These are phyloP conservation scores for Pleurozium schreberi DNA, from an alignment of 225 moss, liverwort and hornwort genomes.

Conservation along the genomic window DNA sequence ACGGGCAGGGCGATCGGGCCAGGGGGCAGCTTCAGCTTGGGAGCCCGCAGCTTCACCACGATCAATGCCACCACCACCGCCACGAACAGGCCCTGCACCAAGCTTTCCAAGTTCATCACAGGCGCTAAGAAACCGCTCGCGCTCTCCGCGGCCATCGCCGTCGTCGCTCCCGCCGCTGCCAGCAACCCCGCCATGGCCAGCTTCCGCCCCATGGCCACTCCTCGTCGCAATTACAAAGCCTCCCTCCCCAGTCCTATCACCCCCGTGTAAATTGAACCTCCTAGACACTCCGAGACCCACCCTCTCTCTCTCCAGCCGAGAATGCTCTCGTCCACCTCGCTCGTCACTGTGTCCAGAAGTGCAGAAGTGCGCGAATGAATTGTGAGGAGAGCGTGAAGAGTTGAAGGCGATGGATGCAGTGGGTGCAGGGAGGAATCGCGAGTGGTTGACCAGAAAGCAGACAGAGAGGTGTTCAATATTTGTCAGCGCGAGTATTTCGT, in stretches of 20 bases:
- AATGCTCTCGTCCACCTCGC: background rate
- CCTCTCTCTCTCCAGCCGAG: background rate
- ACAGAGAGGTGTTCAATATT: background rate
- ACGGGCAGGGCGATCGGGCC: constrained; percentile 38
- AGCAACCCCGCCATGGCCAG: constrained; percentile 5
- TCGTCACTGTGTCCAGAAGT: background rate
- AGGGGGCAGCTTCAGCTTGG: constrained; percentile 50
- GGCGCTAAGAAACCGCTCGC: background rate
- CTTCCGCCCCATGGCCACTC: constrained; percentile 13
- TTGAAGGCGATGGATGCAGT: background rate
- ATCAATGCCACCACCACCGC: constrained; percentile 28
- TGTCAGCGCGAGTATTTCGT: background rate
- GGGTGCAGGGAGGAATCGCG: background rate
- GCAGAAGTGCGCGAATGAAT: background rate
- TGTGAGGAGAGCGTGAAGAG: background rate
- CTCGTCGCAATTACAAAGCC: background rate
- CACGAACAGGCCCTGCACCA: constrained; percentile 28
- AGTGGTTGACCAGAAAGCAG: background rate
- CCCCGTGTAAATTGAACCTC: background rate
- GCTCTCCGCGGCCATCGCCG: background rate
- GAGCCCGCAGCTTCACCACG: constrained; percentile 18
- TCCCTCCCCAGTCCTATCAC: background rate
- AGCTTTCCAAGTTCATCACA: constrained; percentile 10
- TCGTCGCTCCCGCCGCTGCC: constrained; percentile 13
- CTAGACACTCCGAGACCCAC: background rate